A percentile compares a stretch with the other conserved stretches of the same genome.
Conservation (phyloP, 257 asterid genomes). For the Ligustrum vulgare region DNA sequence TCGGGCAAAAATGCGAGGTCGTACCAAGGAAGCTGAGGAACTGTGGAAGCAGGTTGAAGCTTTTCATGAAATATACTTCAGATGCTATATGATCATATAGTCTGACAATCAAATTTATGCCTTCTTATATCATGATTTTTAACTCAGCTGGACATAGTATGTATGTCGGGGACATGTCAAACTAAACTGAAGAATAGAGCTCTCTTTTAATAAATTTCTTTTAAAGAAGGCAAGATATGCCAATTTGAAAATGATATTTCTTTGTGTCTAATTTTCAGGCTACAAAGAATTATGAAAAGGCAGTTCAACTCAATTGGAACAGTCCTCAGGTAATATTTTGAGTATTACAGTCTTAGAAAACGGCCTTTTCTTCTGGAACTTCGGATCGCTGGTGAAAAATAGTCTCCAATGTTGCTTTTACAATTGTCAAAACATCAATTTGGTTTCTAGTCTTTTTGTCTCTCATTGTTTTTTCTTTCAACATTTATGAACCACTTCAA, state of each 20-base stretch:
- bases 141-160: not conserved
- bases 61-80: constrained; percentile 13
- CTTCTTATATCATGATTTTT: constrained; percentile 13
- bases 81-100: constrained; percentile 18
- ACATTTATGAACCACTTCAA: not conserved
- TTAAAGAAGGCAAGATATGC: not conserved
- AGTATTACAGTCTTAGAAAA: constrained; percentile 14
- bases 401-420: not conserved
- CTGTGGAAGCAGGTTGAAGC: constrained; percentile 82
- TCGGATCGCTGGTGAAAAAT: constrained; percentile 10
- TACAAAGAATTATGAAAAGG: constrained; percentile 86
- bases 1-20: constrained; percentile 98
- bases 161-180: not conserved
- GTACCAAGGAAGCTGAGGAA: constrained; percentile 99
- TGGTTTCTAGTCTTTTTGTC: not conserved
- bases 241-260: constrained; percentile 10
- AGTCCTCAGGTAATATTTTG: constrained; percentile 85
- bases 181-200: not conserved
- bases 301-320: constrained; percentile 98
- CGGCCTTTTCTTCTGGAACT: constrained; percentile 2
- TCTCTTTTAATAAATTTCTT: not conserved
- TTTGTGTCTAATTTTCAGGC: constrained; percentile 60
- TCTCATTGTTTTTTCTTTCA: not conserved
- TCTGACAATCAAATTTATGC: constrained; percentile 8
- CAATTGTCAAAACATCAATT: not conserved